Conservation (phyloP, 768 basidiomycete genomes). For the Thelephora ganbajun region DNA sequence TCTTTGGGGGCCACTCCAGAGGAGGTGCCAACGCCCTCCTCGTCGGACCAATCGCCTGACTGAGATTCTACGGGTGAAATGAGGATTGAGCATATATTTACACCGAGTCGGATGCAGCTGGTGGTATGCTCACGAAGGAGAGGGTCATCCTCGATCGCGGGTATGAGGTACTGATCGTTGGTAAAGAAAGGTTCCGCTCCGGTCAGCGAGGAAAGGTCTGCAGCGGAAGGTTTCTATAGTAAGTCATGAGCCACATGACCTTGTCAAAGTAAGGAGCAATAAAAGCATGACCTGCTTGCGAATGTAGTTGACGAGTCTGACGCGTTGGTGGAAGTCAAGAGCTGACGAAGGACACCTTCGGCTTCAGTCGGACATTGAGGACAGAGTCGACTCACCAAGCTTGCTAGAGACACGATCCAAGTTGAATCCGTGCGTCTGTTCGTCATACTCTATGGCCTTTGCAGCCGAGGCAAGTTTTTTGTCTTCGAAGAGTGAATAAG, state of each 20-base stretch:
- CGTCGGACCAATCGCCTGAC: slow-evolving; percentile 66
- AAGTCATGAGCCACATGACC: slow-evolving; percentile 5
- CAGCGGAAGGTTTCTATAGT: slow-evolving; percentile 37
- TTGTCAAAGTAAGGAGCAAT: background rate
- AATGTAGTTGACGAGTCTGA: slow-evolving; percentile 80
- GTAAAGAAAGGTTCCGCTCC: slow-evolving; percentile 50
- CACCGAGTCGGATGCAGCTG: background rate
- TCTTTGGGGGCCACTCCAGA: slow-evolving; percentile 13
- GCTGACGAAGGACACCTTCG: slow-evolving; percentile 23
- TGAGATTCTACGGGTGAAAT: slow-evolving; percentile 35
- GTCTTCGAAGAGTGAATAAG: slow-evolving; percentile 67
- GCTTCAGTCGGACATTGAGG: background rate
- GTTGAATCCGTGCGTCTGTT: slow-evolving; percentile 44
- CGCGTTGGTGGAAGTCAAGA: slow-evolving; percentile 66
- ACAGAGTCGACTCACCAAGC: slow-evolving; percentile 20
- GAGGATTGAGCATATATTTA: slow-evolving; percentile 3
- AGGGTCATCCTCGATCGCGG: slow-evolving; percentile 76
- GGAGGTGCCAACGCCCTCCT: slow-evolving; percentile 33
- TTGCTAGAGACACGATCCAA: slow-evolving; percentile 33
- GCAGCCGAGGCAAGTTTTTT: slow-evolving; percentile 41
- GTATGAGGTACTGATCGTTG: slow-evolving; percentile 71
- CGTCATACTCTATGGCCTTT: slow-evolving; percentile 52
- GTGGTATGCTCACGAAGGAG: slow-evolving; percentile 55
- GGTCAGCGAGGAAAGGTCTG: slow-evolving; percentile 30
- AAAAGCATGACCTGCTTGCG: slow-evolving; percentile 46